phyloP scores from a whole-genome alignment of 75 land plant genomes.

The Cunninghamia lanceolata region DNA sequence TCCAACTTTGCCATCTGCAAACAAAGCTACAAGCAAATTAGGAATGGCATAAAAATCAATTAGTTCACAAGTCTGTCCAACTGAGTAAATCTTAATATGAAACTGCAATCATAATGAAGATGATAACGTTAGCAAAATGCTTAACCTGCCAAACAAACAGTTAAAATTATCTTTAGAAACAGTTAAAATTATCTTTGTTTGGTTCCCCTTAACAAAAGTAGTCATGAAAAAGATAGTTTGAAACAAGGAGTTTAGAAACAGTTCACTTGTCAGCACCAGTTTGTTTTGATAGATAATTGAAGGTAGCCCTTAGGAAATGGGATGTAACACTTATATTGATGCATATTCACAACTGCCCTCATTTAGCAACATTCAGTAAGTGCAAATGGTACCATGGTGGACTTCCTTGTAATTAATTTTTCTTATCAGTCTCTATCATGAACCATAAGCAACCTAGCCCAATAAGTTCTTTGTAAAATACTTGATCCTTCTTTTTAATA shows the following conservation, averaged over 20 bases:
- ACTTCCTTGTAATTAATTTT: neutral
- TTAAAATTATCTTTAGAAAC: too few relatives aligned
- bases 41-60: neutral
- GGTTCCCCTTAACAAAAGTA: neutral
- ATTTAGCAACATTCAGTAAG: neutral
- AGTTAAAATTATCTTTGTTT: neutral
- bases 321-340: neutral
- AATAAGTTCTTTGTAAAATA: neutral
- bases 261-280: neutral
- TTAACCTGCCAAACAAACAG: neutral
- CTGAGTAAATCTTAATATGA: neutral
- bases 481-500: neutral
- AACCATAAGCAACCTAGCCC: neutral
- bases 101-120: neutral
- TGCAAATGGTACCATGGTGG: neutral
- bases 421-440: neutral
- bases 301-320: neutral
- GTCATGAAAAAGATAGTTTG: neutral
- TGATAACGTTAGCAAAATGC: neutral
- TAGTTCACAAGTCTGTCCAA: neutral
- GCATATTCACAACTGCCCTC: neutral
- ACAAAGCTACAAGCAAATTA: neutral
- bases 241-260: neutral
- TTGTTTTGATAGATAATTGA: neutral
- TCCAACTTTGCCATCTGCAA: slow-evolving; percentile 94